phyloP scores from a whole-genome alignment of 2,329 filamentous ascomycete species.

The Stromatinia cepivora region DNA sequence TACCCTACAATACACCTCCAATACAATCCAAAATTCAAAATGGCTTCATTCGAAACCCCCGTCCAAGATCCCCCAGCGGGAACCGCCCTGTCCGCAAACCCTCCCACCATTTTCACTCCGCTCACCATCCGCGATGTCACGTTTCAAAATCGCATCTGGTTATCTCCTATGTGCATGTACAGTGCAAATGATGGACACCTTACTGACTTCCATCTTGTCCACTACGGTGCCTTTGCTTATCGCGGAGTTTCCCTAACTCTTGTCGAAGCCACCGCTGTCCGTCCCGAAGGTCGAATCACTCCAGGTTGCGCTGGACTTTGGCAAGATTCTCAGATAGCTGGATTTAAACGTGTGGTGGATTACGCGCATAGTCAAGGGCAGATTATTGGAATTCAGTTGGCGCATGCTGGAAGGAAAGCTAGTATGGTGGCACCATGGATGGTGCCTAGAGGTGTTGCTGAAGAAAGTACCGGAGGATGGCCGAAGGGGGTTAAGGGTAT shows the following conservation, averaged over 20 bases:
- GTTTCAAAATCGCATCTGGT: conserved; percentile 48
- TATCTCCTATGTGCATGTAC: conserved; percentile 51
- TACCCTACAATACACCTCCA: not conserved
- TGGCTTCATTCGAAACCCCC: conserved; percentile 8
- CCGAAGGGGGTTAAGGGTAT: conserved; percentile 49
- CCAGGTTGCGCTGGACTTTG: conserved; percentile 41
- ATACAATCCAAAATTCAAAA: not conserved
- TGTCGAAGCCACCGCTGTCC: conserved; percentile 42
- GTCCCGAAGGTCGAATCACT: conserved; percentile 40
- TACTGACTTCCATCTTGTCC: conserved; percentile 41
- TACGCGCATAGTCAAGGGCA: conserved; percentile 55
- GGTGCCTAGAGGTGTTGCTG: conserved; percentile 33
- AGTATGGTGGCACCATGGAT: conserved; percentile 44
- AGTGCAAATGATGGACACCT: conserved; percentile 38
- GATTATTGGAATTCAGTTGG: conserved; percentile 70
- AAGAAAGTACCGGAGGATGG: conserved; percentile 44
- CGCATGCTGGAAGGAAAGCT: conserved; percentile 58
- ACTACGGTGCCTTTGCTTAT: conserved; percentile 39
- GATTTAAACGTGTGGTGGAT: conserved; percentile 42
- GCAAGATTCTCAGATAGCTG: conserved; percentile 43
- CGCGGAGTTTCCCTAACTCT: conserved; percentile 42
- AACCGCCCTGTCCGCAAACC: conserved; percentile 35
- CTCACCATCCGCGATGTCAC: conserved; percentile 47
- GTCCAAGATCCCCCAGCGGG: conserved; percentile 36
- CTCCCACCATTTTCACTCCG: conserved; percentile 47